phyloP scores from a whole-genome alignment of 2,329 filamentous ascomycete genomes.

The Stromatinia cepivora region DNA sequence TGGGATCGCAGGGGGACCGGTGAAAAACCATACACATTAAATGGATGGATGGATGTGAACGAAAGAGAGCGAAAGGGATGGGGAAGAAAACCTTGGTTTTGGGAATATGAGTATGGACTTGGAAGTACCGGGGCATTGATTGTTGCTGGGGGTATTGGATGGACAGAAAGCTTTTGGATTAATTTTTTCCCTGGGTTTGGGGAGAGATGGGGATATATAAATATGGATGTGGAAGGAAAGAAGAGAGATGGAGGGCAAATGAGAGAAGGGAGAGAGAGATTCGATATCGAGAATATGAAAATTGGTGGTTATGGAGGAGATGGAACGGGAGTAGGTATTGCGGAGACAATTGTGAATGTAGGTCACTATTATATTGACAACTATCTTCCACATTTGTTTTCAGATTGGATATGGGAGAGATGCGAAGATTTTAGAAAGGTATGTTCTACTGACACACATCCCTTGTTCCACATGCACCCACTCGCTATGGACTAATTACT shows the following conservation, averaged over 20 bases:
- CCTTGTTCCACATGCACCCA: background rate
- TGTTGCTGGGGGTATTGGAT: background rate
- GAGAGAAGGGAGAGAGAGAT: background rate
- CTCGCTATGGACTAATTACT: background rate
- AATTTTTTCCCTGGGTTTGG: background rate
- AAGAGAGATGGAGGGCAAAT: background rate
- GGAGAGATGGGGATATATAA: background rate
- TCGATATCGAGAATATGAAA: background rate
- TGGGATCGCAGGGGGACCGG: background rate
- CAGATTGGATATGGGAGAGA: background rate
- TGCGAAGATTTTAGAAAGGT: background rate
- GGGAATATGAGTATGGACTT: background rate
- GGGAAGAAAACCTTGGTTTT: slow-evolving; percentile 2
- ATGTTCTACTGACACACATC: background rate
- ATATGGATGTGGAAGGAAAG: no score
- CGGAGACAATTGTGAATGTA: background rate
- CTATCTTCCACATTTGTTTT: background rate
- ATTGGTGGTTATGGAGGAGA: background rate
- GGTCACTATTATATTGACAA: background rate
- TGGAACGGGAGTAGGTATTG: background rate
- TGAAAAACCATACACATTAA: background rate
- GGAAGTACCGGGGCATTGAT: background rate
- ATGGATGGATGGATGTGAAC: background rate
- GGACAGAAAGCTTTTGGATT: background rate
- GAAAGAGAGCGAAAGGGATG: background rate